Percentiles rank a stretch among this genome's conserved stretches.
Evolutionary conservation across 805 yeast species (phyloP).

Genomic region (Vanderwaltozyma tropicalis): DNA sequence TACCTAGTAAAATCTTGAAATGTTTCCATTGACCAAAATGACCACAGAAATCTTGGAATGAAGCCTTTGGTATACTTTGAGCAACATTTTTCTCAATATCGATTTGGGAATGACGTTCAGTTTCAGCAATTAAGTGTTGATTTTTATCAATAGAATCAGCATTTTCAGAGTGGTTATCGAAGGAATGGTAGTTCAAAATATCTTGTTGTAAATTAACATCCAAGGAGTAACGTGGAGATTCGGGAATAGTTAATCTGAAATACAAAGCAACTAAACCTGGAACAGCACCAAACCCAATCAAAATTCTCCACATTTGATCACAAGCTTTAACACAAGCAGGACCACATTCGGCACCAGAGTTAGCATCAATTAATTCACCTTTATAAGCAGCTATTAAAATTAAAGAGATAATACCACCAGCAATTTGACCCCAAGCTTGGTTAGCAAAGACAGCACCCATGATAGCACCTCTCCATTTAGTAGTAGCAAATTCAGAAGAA

Average conservation of each 20-base stretch:
- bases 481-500: conserved; percentile 84
- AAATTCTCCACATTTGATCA: conserved; percentile 92
- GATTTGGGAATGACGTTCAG: conserved; percentile 1
- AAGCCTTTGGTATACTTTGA: conserved; percentile 47
- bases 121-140: not conserved
- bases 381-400: conserved; percentile 71
- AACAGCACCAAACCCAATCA: conserved; percentile 81
- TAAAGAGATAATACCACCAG: conserved; percentile 77
- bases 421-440: conserved; percentile 93
- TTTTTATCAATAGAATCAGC: conserved; percentile 1
- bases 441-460: conserved; percentile 95
- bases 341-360: conserved; percentile 50
- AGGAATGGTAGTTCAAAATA: not conserved
- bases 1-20: conserved; percentile 73
- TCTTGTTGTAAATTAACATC: conserved; percentile 39
- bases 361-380: conserved; percentile 43
- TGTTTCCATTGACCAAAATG: conserved; percentile 86
- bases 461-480: conserved; percentile 96
- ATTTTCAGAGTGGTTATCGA: not conserved
- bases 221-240: conserved; percentile 83
- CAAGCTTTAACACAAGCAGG: conserved; percentile 61
- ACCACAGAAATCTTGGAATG: conserved; percentile 54
- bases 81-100: not conserved
- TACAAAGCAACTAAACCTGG: conserved; percentile 80
- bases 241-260: conserved; percentile 89